Base-by-base conservation (phyloP, 208 protist species). In the Acanthamoeba royreba region DNA sequence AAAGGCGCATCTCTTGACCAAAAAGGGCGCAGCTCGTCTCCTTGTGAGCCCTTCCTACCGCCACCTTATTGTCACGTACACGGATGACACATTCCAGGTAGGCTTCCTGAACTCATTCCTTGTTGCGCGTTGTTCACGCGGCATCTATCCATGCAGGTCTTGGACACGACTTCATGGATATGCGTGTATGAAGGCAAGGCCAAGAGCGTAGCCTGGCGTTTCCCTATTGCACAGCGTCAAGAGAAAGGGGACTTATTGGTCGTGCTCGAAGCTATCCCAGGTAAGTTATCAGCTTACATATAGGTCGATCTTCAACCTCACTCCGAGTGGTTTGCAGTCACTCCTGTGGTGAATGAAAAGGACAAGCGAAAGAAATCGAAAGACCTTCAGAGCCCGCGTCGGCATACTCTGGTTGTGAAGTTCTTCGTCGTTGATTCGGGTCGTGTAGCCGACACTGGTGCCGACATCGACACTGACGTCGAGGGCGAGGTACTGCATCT, bases 381-480 rank as follows among this genome's bases (percentile, higher is more conserved):
- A 42, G 69, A 79, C 35, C 38, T 42, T 22, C 69, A 47, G 22
- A 79, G 69, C 38, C 69, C 69, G 69, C 69, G 69, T 9, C 69
- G 47, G 38, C 25, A 47, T 42, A 4, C 69, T 7, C 42, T 79
- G 69, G 69, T 46, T 33, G 38, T 46, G 38, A 42, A 46, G 15
- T 79, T 79, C 69, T n/a, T 79, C 25, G 38, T 46, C 69, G 7
- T 79, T 42, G 69, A 79, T 42, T 2, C 69, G 1, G 69, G 69
- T 19, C 69, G 69, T 42, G 40, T 79, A n/a, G 31, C 38, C 35
- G 69, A 79, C 69, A 42, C 40, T 22, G 69, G 69, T 42, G 69
- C 69, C 69, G 69, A 79, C 69, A 79, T 79, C 69, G 69, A 79
- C 69, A 46, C 69, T 42, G 69, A 79, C 69, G 69, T 79, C 38